These are phyloP conservation scores for Nannizzia gypsea DNA, from an alignment of 2,329 filamentous ascomycete species.

Conservation along the genomic window DNA sequence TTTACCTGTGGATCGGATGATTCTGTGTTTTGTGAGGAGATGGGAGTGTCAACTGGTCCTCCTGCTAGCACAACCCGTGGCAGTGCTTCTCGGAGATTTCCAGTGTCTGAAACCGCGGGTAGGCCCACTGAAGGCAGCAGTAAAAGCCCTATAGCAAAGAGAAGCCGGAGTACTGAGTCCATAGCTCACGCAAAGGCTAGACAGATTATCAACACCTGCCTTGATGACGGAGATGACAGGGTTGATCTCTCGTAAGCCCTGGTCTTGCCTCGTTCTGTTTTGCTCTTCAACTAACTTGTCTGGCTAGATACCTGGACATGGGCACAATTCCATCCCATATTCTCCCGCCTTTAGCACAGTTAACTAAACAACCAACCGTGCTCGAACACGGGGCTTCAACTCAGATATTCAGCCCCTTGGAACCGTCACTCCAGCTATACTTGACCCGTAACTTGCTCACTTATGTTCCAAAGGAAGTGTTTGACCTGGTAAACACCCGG, in stretches of 20 bases:
- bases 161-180: constrained; percentile 22
- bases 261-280: background rate
- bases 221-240: constrained; percentile 34
- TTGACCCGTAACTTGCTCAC: constrained; percentile 33
- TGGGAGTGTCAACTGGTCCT: background rate
- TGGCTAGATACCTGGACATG: constrained; percentile 24
- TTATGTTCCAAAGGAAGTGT: constrained; percentile 29
- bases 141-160: background rate
- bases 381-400: constrained; percentile 20
- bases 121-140: background rate
- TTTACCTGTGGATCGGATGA: constrained; percentile 9
- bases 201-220: constrained; percentile 29
- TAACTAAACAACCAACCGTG: constrained; percentile 28
- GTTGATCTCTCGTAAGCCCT: constrained; percentile 35
- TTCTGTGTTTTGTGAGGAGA: background rate
- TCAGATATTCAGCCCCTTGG: constrained; percentile 29
- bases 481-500: constrained; percentile 30
- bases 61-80: background rate
- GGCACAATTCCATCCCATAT: constrained; percentile 23
- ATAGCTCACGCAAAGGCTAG: constrained; percentile 28
- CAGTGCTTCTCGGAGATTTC: background rate
- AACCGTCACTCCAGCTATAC: constrained; percentile 34
- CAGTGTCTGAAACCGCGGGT: background rate
- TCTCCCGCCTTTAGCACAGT: constrained; percentile 27
- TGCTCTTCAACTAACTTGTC: background rate